These are phyloP conservation scores for Bryum argenteum DNA, from an alignment of 225 moss, liverwort and hornwort genomes.

Conservation along the genomic window DNA sequence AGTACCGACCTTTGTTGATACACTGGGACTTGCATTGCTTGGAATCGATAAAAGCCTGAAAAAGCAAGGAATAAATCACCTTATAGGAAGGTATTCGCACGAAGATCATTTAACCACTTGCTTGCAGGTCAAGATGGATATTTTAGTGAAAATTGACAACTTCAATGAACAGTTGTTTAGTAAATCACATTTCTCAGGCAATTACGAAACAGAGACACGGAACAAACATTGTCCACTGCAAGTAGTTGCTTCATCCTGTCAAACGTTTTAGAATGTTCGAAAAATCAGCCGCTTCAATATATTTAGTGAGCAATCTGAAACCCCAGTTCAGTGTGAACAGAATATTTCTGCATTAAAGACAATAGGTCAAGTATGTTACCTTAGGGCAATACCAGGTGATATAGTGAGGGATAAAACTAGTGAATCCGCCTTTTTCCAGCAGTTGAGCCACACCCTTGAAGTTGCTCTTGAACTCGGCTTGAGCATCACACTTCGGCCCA, in stretches of 20 bases:
- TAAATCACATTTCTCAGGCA: no score
- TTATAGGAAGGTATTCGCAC: constrained; percentile 9
- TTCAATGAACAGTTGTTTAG: neutral
- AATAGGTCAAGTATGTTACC: constrained; percentile 23
- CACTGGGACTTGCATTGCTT: constrained; percentile 85
- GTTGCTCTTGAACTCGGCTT: constrained; percentile 66
- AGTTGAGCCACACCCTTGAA: constrained; percentile 76
- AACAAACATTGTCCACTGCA: no score
- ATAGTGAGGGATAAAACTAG: constrained; percentile 80
- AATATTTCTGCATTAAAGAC: neutral
- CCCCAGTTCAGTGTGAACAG: no score
- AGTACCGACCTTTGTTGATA: constrained; percentile 77
- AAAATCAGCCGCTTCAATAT: no score
- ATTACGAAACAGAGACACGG: no score
- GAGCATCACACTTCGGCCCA: constrained; percentile 68
- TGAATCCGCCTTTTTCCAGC: constrained; percentile 80
- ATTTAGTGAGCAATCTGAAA: no score
- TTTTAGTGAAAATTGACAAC: neutral
- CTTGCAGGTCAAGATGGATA: neutral
- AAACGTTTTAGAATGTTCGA: no score
- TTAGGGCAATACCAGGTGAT: constrained; percentile 84
- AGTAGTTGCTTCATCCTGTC: no score
- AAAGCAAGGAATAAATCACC: neutral
- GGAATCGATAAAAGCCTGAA: constrained; percentile 52
- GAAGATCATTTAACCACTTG: neutral